phyloP scores from a whole-genome alignment of 306 rosid genomes.

The Oemleria cerasiformis region DNA sequence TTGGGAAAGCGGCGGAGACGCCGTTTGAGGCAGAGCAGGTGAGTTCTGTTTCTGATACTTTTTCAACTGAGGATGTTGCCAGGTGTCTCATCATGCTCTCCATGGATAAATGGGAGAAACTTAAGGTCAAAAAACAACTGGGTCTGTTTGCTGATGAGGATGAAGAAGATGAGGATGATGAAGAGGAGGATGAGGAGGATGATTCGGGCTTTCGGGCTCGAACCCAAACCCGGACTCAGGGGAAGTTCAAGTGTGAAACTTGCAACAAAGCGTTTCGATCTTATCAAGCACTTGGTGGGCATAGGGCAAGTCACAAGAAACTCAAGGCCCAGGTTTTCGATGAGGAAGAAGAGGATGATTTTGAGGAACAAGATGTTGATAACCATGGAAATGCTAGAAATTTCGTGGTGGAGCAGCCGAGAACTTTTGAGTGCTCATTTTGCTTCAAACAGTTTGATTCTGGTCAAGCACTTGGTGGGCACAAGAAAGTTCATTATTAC shows the following conservation, averaged over 20 bases:
- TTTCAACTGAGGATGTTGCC: slow-evolving; percentile 41
- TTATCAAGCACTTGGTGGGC: slow-evolving; percentile 66
- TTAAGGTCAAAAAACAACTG: background rate
- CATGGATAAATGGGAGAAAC: slow-evolving; percentile 22
- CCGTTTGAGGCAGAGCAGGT: background rate
- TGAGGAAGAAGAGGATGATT: background rate
- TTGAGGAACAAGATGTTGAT: background rate
- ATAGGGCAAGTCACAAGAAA: slow-evolving; percentile 53
- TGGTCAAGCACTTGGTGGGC: slow-evolving; percentile 63
- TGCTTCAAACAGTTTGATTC: slow-evolving; percentile 49
- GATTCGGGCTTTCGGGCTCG: slow-evolving; percentile 4
- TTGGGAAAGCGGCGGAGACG: background rate
- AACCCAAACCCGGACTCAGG: background rate
- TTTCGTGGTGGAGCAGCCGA: slow-evolving; percentile 6
- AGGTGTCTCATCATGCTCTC: slow-evolving; percentile 38
- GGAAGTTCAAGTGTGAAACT: slow-evolving; percentile 37
- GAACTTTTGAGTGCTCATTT: slow-evolving; percentile 29
- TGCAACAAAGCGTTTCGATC: slow-evolving; percentile 43
- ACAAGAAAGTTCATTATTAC: slow-evolving; percentile 54
- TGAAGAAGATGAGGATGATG: slow-evolving; percentile 9
- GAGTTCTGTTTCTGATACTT: slow-evolving; percentile 22
- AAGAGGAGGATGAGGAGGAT: background rate
- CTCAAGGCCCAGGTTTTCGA: background rate
- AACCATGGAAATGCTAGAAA: background rate
- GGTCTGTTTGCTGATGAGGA: background rate